phyloP scores from a whole-genome alignment of 495 filamentous ascomycete genomes.

The Penicillium cosmopolitanum region DNA sequence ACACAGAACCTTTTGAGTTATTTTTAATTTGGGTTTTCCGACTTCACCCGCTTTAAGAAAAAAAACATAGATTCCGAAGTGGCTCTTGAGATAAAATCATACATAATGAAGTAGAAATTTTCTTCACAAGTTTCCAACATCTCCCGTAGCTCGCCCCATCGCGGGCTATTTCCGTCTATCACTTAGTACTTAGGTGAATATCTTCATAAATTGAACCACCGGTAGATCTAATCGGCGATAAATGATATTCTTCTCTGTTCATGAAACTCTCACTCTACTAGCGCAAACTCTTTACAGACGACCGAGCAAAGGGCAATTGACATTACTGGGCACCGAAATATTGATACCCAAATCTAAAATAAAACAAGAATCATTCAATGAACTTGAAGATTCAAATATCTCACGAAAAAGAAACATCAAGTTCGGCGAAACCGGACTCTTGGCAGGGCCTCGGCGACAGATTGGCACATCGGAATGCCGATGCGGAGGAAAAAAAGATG shows the following conservation, averaged over 20 bases:
- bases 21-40: not conserved
- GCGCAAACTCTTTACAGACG: too few relatives aligned
- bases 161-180: not conserved
- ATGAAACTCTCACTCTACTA: too few relatives aligned
- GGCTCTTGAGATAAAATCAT: not conserved
- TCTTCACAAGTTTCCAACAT: not conserved
- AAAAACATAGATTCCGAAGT: conserved; percentile 1
- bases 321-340: not conserved
- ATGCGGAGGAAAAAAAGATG: conserved; percentile 26
- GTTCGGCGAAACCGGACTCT: conserved; percentile 28
- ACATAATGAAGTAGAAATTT: not conserved
- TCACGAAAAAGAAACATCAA: not conserved
- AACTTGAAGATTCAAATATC: not conserved
- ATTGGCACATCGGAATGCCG: conserved; percentile 26
- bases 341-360: conserved; percentile 1
- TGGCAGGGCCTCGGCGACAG: conserved; percentile 7
- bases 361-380: too few relatives aligned
- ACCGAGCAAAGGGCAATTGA: not conserved
- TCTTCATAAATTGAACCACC: too few relatives aligned
- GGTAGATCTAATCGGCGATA: not conserved
- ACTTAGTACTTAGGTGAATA: not conserved
- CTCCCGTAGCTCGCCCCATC: not conserved
- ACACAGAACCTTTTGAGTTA: not conserved
- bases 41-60: not conserved
- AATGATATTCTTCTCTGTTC: not conserved